Percentiles rank a stretch among this genome's conserved stretches.
Conservation (phyloP, 257 asterid species). For the Primulina tabacum region DNA sequence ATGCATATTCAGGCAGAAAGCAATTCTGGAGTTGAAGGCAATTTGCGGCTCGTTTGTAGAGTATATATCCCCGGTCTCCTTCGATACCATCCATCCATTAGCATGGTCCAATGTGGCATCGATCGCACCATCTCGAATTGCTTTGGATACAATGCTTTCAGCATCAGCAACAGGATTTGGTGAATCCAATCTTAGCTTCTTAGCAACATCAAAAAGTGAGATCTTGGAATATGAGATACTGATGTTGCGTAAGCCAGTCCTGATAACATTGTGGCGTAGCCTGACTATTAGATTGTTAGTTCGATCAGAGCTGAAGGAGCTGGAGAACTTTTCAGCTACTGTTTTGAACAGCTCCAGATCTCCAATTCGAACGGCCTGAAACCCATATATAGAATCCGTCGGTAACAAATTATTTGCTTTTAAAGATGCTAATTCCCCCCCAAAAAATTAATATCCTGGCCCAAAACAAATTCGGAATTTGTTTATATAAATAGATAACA, state of each 20-base stretch:
- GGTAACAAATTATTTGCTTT: background rate
- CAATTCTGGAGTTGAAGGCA: conserved; percentile 69
- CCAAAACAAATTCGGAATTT: background rate
- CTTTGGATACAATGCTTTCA: conserved; percentile 66
- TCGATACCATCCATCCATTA: conserved; percentile 71
- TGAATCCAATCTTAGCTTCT: conserved; percentile 65
- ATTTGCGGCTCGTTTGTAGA: conserved; percentile 73
- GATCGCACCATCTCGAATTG: conserved; percentile 76
- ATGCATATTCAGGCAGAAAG: conserved; percentile 72
- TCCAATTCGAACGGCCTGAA: conserved; percentile 77
- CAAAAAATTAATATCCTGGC: background rate
- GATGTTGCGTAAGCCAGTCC: conserved; percentile 68
- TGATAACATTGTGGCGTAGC: conserved; percentile 68
- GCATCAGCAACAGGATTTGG: conserved; percentile 63
- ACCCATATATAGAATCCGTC: conserved; percentile 15
- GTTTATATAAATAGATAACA: background rate
- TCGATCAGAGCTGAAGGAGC: conserved; percentile 56
- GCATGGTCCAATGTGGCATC: conserved; percentile 70
- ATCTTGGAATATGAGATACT: conserved; percentile 66
- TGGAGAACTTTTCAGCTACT: conserved; percentile 55
- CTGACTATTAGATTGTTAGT: conserved; percentile 66
- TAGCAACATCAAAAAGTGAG: conserved; percentile 61
- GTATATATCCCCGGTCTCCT: conserved; percentile 74
- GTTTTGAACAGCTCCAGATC: conserved; percentile 64
- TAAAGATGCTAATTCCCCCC: background rate